Evolutionary conservation across 257 asterid genomes (phyloP).

Genomic region (Hygrophila difformis): DNA sequence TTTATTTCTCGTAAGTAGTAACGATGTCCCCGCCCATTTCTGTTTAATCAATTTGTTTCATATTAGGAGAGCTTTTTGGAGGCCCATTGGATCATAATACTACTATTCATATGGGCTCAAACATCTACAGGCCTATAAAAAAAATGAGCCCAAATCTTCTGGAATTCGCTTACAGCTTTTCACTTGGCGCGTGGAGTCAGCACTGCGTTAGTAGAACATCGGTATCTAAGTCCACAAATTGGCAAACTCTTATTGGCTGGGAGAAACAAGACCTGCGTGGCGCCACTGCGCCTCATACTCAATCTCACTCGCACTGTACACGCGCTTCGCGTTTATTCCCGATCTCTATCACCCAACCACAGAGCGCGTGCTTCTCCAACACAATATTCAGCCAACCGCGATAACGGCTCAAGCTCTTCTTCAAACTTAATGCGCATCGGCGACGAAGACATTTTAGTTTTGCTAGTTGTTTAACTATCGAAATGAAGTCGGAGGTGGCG

Average conservation of each 20-base stretch:
- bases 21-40: too few relatives aligned
- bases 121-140: too few relatives aligned
- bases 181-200: background rate
- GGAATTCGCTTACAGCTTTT: background rate
- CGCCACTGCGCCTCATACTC: conserved; percentile 17
- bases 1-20: too few relatives aligned
- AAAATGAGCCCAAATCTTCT: too few relatives aligned
- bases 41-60: too few relatives aligned
- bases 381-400: background rate
- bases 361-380: conserved; percentile 16
- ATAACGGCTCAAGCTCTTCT: background rate
- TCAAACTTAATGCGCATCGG: background rate
- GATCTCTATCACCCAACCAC: background rate
- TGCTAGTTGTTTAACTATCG: background rate
- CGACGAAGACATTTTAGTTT: too few relatives aligned
- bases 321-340: conserved; percentile 15
- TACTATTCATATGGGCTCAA: too few relatives aligned
- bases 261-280: conserved; percentile 25
- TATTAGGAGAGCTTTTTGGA: too few relatives aligned
- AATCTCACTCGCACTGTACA: conserved; percentile 19
- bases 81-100: too few relatives aligned
- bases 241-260: conserved; percentile 16
- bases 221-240: too few relatives aligned
- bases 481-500: conserved; percentile 25
- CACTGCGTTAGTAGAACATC: too few relatives aligned